phyloP scores from a whole-genome alignment of 805 yeast genomes.

The Ogataea sp. region DNA sequence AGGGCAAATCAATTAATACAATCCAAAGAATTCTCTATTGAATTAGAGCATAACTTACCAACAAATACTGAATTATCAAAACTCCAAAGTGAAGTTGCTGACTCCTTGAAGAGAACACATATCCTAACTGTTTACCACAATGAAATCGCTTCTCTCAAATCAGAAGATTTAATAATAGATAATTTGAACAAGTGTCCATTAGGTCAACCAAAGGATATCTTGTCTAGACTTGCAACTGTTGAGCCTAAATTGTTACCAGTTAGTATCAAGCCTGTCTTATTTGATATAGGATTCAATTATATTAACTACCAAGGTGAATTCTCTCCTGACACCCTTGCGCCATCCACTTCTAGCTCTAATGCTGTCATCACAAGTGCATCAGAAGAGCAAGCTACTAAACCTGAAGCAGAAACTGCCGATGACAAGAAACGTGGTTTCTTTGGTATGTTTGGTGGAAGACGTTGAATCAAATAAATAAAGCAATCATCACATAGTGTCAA shows the following conservation, averaged over 20 bases:
- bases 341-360: slow-evolving; percentile 9
- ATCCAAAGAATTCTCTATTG: slow-evolving; percentile 11
- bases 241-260: slow-evolving; percentile 45
- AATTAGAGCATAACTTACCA: slow-evolving; percentile 36
- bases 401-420: slow-evolving; percentile 5
- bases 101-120: slow-evolving; percentile 26
- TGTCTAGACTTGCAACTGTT: slow-evolving; percentile 24
- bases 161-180: slow-evolving; percentile 21
- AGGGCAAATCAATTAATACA: slow-evolving; percentile 17
- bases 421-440: slow-evolving; percentile 56
- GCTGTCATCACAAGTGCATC: neutral
- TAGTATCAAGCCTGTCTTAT: slow-evolving; percentile 79
- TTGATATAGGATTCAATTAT: slow-evolving; percentile 85
- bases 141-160: slow-evolving; percentile 10
- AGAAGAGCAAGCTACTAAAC: slow-evolving; percentile 7
- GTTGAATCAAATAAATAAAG: neutral
- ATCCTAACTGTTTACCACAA: slow-evolving; percentile 40
- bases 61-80: slow-evolving; percentile 23
- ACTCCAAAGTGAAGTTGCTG: slow-evolving; percentile 14
- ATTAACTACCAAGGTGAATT: slow-evolving; percentile 39
- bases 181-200: slow-evolving; percentile 20
- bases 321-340: slow-evolving; percentile 7
- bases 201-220: slow-evolving; percentile 19
- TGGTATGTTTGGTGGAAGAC: slow-evolving; percentile 52
- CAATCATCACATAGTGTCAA: too few species aligned